Percentiles rank a stretch among this genome's conserved stretches.
These are phyloP conservation scores for Komagataella pseudopastoris DNA, from an alignment of 805 yeast species.

Conservation along the genomic window DNA sequence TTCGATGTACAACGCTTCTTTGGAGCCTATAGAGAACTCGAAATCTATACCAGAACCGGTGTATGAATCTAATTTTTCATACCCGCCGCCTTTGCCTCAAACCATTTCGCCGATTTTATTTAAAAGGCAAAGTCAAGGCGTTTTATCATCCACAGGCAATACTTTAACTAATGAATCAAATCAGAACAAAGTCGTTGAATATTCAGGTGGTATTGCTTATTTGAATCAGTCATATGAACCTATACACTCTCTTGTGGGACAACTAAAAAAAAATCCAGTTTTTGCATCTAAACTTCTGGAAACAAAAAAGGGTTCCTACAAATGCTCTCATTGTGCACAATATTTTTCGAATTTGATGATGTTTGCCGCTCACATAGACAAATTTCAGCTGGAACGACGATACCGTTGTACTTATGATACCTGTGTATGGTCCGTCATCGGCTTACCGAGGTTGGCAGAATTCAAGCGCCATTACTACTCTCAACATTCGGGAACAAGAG, in stretches of 20 bases:
- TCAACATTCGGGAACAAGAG: constrained; percentile 18
- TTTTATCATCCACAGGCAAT: not conserved
- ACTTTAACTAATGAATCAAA: not conserved
- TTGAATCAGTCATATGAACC: constrained; percentile 8
- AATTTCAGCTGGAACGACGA: constrained; percentile 20
- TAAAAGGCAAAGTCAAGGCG: not conserved
- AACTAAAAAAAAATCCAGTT: constrained; percentile 14
- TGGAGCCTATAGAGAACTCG: constrained; percentile 18
- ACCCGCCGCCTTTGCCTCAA: not conserved
- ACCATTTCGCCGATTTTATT: not conserved
- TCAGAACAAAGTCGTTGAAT: not conserved
- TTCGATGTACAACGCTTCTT: constrained; percentile 17
- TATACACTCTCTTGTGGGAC: constrained; percentile 18
- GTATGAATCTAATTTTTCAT: not conserved
- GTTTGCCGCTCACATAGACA: constrained; percentile 25
- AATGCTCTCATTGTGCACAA: constrained; percentile 32
- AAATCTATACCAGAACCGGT: not conserved
- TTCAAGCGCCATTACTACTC: constrained; percentile 35
- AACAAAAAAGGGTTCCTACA: constrained; percentile 28
- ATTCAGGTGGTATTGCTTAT: not conserved
- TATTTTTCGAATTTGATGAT: constrained; percentile 21
- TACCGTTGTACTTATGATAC: constrained; percentile 29
- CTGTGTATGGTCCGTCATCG: constrained; percentile 36
- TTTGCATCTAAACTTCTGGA: constrained; percentile 11
- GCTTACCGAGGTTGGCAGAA: constrained; percentile 34